A percentile compares a stretch with the other conserved stretches of the same genome.
phyloP scores from a whole-genome alignment of 1,284 basidiomycete genomes.

The Sanghuangporus sanghuang region DNA sequence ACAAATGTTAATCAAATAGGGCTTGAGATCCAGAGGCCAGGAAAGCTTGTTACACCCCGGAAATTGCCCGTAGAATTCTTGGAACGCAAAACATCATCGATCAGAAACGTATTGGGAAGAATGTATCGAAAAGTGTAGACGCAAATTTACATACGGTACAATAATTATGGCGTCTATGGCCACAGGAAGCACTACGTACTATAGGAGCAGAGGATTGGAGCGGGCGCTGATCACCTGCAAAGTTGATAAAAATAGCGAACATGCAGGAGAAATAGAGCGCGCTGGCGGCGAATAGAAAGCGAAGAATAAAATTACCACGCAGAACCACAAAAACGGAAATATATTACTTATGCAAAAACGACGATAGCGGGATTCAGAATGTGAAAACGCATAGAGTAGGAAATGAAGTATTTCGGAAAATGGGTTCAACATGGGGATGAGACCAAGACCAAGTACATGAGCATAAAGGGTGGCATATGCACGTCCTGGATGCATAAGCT shows the following conservation, averaged over 20 bases:
- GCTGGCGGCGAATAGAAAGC: neutral
- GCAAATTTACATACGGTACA: conserved; percentile 1
- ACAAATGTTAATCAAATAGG: neutral
- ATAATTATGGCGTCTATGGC: conserved; percentile 16
- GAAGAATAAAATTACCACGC: conserved; percentile 2
- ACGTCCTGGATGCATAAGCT: neutral
- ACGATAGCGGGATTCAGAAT: neutral
- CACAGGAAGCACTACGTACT: conserved; percentile 7
- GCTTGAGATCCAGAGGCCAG: neutral
- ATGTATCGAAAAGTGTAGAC: neutral
- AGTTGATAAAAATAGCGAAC: conserved; percentile 1
- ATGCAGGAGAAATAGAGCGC: neutral
- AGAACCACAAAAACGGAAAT: neutral
- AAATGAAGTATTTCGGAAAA: neutral
- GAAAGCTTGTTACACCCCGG: neutral
- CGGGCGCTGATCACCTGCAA: conserved; percentile 9
- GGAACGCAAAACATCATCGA: neutral
- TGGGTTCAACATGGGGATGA: neutral
- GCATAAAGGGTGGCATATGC: conserved; percentile 4
- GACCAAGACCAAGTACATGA: neutral
- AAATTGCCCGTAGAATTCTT: conserved; percentile 1
- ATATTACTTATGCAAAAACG: neutral
- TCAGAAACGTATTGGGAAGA: neutral
- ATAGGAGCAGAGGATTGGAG: neutral
- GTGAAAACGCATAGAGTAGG: neutral